Base-by-base conservation (phyloP, 441 rosid genomes). In the Bocquillonia castaneifolia region DNA sequence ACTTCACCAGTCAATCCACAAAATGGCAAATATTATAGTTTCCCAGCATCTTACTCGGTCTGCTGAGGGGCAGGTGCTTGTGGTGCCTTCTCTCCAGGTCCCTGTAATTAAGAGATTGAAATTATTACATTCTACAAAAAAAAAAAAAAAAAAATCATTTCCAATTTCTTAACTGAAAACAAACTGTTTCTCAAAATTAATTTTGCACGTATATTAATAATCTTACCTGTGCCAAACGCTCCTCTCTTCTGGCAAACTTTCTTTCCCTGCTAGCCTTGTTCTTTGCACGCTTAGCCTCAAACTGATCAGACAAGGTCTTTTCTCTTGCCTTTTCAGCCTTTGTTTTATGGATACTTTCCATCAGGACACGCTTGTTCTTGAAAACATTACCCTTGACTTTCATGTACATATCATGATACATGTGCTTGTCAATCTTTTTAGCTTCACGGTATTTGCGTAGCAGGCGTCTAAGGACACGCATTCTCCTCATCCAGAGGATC, bases 361-460 rank as follows among this genome's bases (percentile, higher is more conserved):
- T 89, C 50, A 91, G 81, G 26, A 89, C 91, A 59, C 93, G 82
- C 79, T 91, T 91, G 82, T 89, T 91, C 83, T 89, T 91, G 69
- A 87, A 88, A 22, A 86, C 90, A 63, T 89, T 89, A 81, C 96
- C 92, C 72, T 91, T 89, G 65, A 89, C 94, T 77, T 78, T 89
- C 93, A 89, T 88, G 85, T 89, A 86, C 91, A 92, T 88, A 57
- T 89, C 93, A 32, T 88, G 92, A 74, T 91, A 89, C 91, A 91
- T 86, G 68, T 86, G 94, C 79, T 77, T 86, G 86, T 92, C 97
- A 58, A 89, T 88, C 75, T 89, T 92, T 72, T 84, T 84, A 9
- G 90, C 50, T 70, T 90, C 93, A 42, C 90, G 72, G 60, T 80
- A 84, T 76, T 90, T 90, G 10, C 82, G 83, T 25, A 90, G 89